Base-by-base conservation (phyloP, 2,329 filamentous ascomycete species). In the Cladorrhinum sp. region DNA sequence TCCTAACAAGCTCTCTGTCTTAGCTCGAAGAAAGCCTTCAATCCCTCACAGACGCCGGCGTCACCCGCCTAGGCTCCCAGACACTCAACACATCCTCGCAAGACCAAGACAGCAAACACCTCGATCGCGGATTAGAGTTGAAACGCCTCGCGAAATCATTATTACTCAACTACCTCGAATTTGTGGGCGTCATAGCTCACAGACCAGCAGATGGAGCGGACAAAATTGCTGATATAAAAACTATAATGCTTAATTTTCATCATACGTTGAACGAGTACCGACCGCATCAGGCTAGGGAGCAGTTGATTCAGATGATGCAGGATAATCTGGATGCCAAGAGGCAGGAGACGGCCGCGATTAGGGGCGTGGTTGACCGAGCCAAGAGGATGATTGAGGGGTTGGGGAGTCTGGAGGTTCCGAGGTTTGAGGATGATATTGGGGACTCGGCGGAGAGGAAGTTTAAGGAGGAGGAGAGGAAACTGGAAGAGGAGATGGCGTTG, bases 231-330 rank as follows among this genome's bases (percentile, higher is more conserved):
- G 89, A 98, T 73, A 76, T 99, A 29, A 83, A 89, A 68, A 92
- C 88, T 16, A 78, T 98, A 25, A 88, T 96, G 64, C 87, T 93
- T 73, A 98, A 98, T 73, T 89, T 96, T 70, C 92, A 97, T 75
- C 91, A 96, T 70, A 82, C 96, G 57, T 86, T 98, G 66, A 99
- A 99, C 74, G 88, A 96, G 74, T 98, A 96, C 76, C 84, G 93
- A 29, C 93, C 93, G 9, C 93, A 97, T 72, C 93, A 98, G 76
- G 92, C 93, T 23, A 79, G 93, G 50, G 93, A 97, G 77, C 92
- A 88, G 25, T 79, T 96, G 60, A 96, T 96, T 29, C 77, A 88
- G 66, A 84, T 93, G 79, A 92, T 97, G 89, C 90, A 96, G 75
- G 88, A 90, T 66, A 89, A 93, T 69, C 77, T 96, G 27, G 86